Conservation (phyloP, 495 filamentous ascomycete genomes). For the Hyphodiscus hymeniophilus region DNA sequence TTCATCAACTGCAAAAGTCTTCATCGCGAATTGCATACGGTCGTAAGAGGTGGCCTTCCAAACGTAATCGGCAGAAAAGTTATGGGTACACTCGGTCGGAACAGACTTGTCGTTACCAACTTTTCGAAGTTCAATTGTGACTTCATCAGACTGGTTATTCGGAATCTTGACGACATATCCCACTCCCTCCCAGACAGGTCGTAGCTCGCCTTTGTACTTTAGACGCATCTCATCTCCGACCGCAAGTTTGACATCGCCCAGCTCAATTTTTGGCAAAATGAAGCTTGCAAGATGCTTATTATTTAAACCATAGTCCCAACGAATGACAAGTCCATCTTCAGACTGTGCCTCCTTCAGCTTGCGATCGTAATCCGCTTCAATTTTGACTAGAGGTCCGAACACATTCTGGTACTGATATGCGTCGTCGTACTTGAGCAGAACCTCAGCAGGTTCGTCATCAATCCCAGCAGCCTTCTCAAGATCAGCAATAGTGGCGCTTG, state of each 20-base stretch:
- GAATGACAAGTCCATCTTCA: constrained; percentile 86
- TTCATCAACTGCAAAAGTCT: constrained; percentile 96
- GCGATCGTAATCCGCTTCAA: constrained; percentile 99
- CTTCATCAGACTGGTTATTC: constrained; percentile 98
- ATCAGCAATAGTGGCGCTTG: constrained; percentile 81
- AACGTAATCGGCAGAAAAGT: constrained; percentile 97
- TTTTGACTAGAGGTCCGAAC: constrained; percentile 96
- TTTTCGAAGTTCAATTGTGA: constrained; percentile 87
- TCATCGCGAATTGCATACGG: constrained; percentile 98
- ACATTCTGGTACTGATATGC: constrained; percentile 99
- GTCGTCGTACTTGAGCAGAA: constrained; percentile 92
- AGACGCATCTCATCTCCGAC: constrained; percentile 98
- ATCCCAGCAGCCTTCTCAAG: constrained; percentile 88
- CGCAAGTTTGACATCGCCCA: constrained; percentile 95
- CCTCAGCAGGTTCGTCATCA: constrained; percentile 91
- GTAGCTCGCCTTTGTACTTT: constrained; percentile 91
- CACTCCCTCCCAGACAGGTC: constrained; percentile 93
- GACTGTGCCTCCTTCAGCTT: constrained; percentile 98
- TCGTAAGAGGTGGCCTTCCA: constrained; percentile 99
- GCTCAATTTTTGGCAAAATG: constrained; percentile 90
- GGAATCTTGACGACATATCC: constrained; percentile 99
- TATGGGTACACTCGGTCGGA: constrained; percentile 94
- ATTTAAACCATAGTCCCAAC: constrained; percentile 94
- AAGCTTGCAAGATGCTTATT: constrained; percentile 98
- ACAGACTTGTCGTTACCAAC: constrained; percentile 90